Conservation (phyloP, 2,329 filamentous ascomycete species). For the Sporothrix phasma region DNA sequence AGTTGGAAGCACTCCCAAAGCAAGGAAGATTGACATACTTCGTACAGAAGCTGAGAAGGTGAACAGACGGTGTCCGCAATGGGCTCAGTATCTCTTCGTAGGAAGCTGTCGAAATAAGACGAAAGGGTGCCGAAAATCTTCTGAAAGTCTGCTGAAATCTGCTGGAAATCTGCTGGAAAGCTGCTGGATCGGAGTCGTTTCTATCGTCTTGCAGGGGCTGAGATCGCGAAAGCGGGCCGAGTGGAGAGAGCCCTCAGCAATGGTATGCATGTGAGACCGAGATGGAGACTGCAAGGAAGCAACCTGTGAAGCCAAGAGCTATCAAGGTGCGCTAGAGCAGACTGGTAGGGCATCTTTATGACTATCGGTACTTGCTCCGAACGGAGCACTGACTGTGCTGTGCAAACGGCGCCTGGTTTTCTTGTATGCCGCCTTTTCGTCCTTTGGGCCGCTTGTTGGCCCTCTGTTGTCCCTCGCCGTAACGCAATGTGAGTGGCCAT, state of each 20-base stretch:
- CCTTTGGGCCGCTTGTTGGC: not conserved
- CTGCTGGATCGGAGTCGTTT: not conserved
- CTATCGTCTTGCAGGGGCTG: not conserved
- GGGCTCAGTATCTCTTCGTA: too few species aligned
- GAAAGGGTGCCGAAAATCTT: not conserved
- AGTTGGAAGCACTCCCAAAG: not conserved
- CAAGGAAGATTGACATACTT: not conserved
- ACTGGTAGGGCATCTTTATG: not conserved
- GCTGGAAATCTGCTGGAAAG: not conserved
- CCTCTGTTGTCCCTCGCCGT: not conserved
- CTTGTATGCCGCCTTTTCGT: not conserved
- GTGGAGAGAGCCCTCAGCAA: slow-evolving; percentile 1
- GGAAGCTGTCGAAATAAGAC: not conserved
- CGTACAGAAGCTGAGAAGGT: too few species aligned
- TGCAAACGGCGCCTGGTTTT: too few species aligned
- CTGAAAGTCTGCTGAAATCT: not conserved
- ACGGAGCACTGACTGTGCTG: too few species aligned
- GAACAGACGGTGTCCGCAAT: too few species aligned
- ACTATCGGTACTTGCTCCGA: too few species aligned
- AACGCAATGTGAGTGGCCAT: not conserved
- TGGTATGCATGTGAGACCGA: slow-evolving; percentile 10
- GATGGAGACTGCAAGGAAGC: not conserved
- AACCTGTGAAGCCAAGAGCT: not conserved
- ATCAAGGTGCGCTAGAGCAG: not conserved
- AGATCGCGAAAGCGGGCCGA: not conserved